Evolutionary conservation across 2,329 filamentous ascomycete genomes (phyloP).

Genomic region (Polychaeton citri): DNA sequence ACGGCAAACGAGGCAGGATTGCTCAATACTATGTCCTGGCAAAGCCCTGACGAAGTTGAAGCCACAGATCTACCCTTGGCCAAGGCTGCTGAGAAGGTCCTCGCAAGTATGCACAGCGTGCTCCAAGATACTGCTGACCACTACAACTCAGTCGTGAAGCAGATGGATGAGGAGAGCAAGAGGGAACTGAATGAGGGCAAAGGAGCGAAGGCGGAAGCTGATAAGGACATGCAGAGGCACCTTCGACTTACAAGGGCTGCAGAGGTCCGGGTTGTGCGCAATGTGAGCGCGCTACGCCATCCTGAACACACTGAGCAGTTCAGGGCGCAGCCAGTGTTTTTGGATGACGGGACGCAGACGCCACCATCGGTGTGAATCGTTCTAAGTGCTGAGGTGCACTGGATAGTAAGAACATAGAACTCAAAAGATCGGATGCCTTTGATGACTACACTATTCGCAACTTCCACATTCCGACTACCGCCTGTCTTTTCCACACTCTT

Average conservation of each 20-base stretch:
- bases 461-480: too few relatives aligned
- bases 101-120: slow-evolving; percentile 86
- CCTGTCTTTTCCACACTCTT: too few relatives aligned
- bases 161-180: slow-evolving; percentile 31
- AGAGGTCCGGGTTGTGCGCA: slow-evolving; percentile 72
- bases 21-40: slow-evolving; percentile 51
- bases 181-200: slow-evolving; percentile 29
- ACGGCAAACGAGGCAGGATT: slow-evolving; percentile 49
- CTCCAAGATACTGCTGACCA: slow-evolving; percentile 53
- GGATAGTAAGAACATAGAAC: too few relatives aligned
- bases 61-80: slow-evolving; percentile 68
- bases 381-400: too few relatives aligned
- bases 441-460: too few relatives aligned
- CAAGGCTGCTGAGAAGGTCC: slow-evolving; percentile 68
- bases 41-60: slow-evolving; percentile 57
- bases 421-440: too few relatives aligned
- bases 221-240: slow-evolving; percentile 45
- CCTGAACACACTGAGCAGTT: slow-evolving; percentile 55
- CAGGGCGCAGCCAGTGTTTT: slow-evolving; percentile 32
- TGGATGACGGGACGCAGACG: slow-evolving; percentile 1
- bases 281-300: slow-evolving; percentile 52
- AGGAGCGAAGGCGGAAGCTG: slow-evolving; percentile 27
- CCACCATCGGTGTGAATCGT: background rate
- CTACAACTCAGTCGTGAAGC: slow-evolving; percentile 51
- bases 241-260: slow-evolving; percentile 68